Evolutionary conservation across 345 rosid genomes (phyloP), one percentile per base, ranked within the genome.

Genomic region (Melastoma malabathricum): DNA sequence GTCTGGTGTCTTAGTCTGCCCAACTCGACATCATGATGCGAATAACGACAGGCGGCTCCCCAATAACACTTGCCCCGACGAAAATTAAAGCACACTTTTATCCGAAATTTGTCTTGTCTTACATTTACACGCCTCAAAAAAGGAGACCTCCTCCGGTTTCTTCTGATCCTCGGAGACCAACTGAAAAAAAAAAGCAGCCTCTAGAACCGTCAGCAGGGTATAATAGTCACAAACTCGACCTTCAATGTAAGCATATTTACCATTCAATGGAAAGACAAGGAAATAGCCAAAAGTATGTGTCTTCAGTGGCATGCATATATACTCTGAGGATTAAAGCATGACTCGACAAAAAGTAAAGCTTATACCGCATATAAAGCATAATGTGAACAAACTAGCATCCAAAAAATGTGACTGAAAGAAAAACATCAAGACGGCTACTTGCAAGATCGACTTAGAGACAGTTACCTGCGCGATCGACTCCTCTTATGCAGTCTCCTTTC

Each of bases 51-150:
- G 17, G 76, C 68, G 20, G 73, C 67, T 57, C 82, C 84, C 7
- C 84, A 84, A 18, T 67, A 59, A 66, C 89, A 81, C 71, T 60
- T 73, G 51, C 89, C 80, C 15, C 80, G 72, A 48, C 56, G 64
- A 62, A 71, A 81, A 66, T 81, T 72, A 61, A 81, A 78, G 65
- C 89, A 81, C 15, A 56, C 65, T 25, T 52, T 65, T 56, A 46
- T 60, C 47, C 59, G 74, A 56, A 67, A 64, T 50, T 60, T 75
- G 41, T 41, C 68, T 56, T 56, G 19, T 59, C 72, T 63, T 17
- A 25, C 45, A 61, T 58, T 56, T 1, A 29, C 38, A 55, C 57
- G 79, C 59, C 68, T 68, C 17, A 17, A 66, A 65, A 50, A 23
- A 20, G 75, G 76, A 58, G 81, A 75, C 66, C 79, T 72, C 55